Conservation (phyloP, 768 basidiomycete species). For the Tulasnella sp. region DNA sequence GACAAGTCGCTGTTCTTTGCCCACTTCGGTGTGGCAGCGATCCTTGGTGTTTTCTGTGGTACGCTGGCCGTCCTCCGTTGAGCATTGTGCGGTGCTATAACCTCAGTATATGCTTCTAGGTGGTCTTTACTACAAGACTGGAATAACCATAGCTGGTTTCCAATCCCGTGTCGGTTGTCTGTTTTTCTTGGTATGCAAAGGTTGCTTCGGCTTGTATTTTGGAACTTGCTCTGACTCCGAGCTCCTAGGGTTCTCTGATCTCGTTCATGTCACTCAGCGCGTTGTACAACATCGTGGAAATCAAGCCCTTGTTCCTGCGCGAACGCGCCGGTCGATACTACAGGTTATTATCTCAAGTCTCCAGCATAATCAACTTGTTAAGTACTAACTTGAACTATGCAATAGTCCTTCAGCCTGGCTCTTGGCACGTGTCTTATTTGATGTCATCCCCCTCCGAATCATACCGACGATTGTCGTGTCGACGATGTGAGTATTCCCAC, state of each 20-base stretch:
- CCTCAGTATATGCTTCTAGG: constrained; percentile 43
- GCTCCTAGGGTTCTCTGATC: constrained; percentile 70
- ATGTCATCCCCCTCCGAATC: constrained; percentile 82
- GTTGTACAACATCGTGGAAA: constrained; percentile 79
- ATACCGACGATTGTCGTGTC: constrained; percentile 85
- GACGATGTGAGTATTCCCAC: constrained; percentile 58
- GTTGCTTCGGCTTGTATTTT: neutral
- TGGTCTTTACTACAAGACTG: constrained; percentile 81
- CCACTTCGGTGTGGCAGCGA: constrained; percentile 63
- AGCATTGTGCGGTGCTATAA: constrained; percentile 4
- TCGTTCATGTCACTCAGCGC: constrained; percentile 91
- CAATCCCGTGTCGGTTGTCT: constrained; percentile 90
- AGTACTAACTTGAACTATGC: constrained; percentile 15
- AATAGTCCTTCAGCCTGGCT: constrained; percentile 84
- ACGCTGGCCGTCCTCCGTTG: constrained; percentile 33
- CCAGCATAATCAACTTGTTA: neutral
- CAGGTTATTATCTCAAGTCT: constrained; percentile 48
- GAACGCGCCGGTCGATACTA: constrained; percentile 85
- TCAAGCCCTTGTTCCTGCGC: constrained; percentile 81
- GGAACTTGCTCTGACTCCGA: neutral
- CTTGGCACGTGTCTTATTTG: constrained; percentile 80
- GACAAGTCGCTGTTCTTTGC: constrained; percentile 81
- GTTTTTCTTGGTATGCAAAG: constrained; percentile 72
- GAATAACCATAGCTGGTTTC: constrained; percentile 82
- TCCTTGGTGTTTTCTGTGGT: constrained; percentile 87